A percentile compares a stretch with the other conserved stretches of the same genome.
These are phyloP conservation scores for Oryza glumipatula DNA, from an alignment of 176 grass and related monocot species.

Conservation along the genomic window DNA sequence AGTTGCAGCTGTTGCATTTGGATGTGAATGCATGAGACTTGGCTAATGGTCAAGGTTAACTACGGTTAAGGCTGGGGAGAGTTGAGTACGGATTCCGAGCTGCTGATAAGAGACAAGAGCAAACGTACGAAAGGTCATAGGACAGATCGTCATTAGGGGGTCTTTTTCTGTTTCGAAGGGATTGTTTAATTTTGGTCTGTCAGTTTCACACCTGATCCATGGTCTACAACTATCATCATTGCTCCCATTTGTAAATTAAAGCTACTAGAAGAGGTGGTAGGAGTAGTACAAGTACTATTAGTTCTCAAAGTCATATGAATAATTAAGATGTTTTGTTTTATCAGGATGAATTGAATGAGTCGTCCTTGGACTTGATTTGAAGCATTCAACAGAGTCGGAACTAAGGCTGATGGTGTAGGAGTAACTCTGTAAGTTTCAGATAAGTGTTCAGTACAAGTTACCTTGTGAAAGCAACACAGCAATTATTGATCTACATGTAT, in stretches of 20 bases:
- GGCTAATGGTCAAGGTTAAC: constrained; percentile 11
- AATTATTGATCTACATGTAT: not conserved
- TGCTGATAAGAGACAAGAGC: not conserved
- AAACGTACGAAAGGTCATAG: not conserved
- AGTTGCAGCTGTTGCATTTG: constrained; percentile 22
- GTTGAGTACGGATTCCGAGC: not conserved
- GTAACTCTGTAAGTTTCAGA: not conserved
- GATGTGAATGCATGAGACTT: constrained; percentile 33
- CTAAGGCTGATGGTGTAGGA: not conserved
- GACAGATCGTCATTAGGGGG: too few relatives aligned
- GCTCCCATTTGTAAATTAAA: not conserved
- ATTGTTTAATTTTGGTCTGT: not conserved
- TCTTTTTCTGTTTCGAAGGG: too few relatives aligned
- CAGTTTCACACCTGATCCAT: constrained; percentile 25
- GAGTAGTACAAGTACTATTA: not conserved
- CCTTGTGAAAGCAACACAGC: constrained; percentile 23
- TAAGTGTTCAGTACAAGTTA: constrained; percentile 12
- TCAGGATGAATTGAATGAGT: constrained; percentile 25
- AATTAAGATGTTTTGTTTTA: not conserved
- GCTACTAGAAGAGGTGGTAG: not conserved
- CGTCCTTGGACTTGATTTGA: constrained; percentile 20
- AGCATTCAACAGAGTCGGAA: constrained; percentile 13
- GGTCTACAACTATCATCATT: not conserved
- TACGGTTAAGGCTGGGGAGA: not conserved
- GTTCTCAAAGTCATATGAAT: not conserved